Conservation (phyloP, 139 green algal genomes). For the Marvania coccoides region DNA sequence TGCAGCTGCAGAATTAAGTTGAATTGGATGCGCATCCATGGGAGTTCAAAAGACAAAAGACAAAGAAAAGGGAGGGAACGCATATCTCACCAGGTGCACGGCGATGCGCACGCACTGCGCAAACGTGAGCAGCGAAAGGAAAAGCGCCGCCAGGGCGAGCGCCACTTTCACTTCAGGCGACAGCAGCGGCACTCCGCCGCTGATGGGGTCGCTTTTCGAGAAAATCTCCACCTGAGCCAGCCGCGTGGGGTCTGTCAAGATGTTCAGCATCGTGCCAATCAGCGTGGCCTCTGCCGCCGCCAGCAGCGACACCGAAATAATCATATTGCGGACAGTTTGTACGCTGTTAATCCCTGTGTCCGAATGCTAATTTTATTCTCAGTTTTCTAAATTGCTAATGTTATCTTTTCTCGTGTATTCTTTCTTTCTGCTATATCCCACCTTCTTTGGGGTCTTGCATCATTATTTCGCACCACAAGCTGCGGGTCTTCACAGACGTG, state of each 20-base stretch:
- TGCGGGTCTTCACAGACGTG: not conserved
- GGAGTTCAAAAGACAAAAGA: too few species aligned
- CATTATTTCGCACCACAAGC: constrained; percentile 6
- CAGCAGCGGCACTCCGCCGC: not conserved
- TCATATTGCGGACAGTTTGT: constrained; percentile 8
- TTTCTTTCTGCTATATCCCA: too few species aligned
- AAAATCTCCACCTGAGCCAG: not conserved
- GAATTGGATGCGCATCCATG: not conserved
- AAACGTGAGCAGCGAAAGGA: constrained; percentile 10
- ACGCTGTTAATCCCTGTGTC: not conserved
- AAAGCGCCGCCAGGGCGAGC: not conserved
- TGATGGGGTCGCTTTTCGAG: not conserved
- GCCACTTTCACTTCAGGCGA: not conserved
- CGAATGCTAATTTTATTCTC: not conserved
- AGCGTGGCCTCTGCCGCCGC: not conserved
- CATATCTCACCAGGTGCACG: constrained; percentile 5
- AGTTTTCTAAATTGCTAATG: not conserved
- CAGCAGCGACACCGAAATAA: constrained; percentile 7
- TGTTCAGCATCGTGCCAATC: constrained; percentile 1
- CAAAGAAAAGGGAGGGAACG: too few species aligned
- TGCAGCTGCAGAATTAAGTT: not conserved
- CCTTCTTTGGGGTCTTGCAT: not conserved
- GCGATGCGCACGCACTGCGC: constrained; percentile 7
- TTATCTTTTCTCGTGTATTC: too few species aligned
- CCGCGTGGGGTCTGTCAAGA: not conserved